Conservation (phyloP, 148 eudicot species). For the Spergularia marina region DNA sequence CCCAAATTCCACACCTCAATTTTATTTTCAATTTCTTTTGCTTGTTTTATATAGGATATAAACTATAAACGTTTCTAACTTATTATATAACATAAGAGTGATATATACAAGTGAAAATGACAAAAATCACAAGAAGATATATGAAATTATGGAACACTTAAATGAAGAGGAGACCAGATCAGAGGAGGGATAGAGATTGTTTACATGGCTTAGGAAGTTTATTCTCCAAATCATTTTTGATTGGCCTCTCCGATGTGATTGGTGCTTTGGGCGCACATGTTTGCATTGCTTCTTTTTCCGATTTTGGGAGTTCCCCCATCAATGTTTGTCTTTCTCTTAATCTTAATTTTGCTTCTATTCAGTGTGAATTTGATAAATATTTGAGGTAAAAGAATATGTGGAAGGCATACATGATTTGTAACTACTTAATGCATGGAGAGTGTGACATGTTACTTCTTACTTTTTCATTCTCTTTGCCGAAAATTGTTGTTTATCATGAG, state of each 20-base stretch:
- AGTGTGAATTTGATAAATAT: background rate
- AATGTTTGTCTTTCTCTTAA: background rate
- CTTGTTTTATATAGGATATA: too few species aligned
- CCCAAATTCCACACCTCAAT: too few species aligned
- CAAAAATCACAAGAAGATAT: too few species aligned
- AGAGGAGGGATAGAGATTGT: background rate
- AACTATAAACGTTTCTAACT: too few species aligned
- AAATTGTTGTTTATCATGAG: background rate
- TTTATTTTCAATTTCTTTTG: too few species aligned
- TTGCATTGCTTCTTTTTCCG: conserved; percentile 6
- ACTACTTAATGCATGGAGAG: background rate
- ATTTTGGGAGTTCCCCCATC: conserved; percentile 5
- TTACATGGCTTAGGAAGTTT: conserved; percentile 21
- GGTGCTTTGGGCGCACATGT: conserved; percentile 16
- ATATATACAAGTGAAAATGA: too few species aligned
- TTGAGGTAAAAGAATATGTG: background rate
- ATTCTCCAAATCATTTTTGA: conserved; percentile 15
- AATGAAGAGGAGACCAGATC: background rate
- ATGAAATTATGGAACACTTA: too few species aligned
- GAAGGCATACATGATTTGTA: background rate
- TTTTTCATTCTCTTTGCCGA: background rate
- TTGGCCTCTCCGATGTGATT: conserved; percentile 6
- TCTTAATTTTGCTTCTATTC: background rate
- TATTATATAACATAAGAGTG: too few species aligned
- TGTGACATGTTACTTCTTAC: conserved; percentile 5